Evolutionary conservation across 192 early-diverging fungal genomes (phyloP).

Genomic region (Backusella liffmaniae): DNA sequence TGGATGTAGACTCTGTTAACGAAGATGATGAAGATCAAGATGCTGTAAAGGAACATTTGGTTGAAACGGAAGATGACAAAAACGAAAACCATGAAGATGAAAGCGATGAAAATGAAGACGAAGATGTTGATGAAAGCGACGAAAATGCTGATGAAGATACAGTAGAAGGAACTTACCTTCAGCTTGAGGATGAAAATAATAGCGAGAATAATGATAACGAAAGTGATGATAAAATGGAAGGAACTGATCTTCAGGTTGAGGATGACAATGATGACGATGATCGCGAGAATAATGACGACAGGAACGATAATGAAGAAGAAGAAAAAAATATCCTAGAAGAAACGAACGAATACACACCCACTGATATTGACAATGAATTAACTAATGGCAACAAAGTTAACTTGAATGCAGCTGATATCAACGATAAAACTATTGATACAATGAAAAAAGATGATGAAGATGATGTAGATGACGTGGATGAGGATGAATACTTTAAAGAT

Average conservation of each 20-base stretch:
- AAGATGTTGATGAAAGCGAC: neutral
- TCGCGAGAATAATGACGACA: neutral
- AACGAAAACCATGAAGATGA: neutral
- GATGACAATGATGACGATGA: neutral
- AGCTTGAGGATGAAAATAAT: neutral
- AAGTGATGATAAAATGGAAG: neutral
- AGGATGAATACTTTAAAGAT: neutral
- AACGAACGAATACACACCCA: neutral
- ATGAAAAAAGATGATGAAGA: neutral
- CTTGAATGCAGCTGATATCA: neutral
- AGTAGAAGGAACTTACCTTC: neutral
- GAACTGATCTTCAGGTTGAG: neutral
- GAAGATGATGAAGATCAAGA: neutral
- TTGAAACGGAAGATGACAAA: neutral
- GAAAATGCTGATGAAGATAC: neutral
- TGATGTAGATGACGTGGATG: neutral
- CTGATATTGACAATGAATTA: neutral
- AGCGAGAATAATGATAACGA: neutral
- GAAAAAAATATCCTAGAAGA: neutral
- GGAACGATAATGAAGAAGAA: neutral
- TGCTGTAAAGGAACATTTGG: neutral
- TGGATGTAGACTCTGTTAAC: neutral
- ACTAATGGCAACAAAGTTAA: neutral
- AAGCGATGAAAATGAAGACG: neutral
- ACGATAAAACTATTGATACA: neutral